Evolutionary conservation across 1,284 basidiomycete species (phyloP).

Genomic region (Melanopsichium pennsylvanicum): DNA sequence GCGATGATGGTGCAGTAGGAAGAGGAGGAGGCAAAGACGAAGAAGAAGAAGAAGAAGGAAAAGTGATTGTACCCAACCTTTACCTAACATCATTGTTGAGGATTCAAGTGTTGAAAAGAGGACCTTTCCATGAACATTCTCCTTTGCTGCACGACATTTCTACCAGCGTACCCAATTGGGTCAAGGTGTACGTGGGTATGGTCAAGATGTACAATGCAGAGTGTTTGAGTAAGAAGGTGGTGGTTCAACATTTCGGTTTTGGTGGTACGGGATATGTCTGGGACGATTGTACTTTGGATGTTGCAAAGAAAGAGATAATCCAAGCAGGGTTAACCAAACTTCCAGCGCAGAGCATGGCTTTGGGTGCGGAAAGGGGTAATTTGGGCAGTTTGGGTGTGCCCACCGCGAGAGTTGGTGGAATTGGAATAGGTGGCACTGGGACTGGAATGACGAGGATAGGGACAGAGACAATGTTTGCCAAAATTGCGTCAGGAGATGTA

Average conservation of each 20-base stretch:
- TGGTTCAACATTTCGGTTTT: slow-evolving; percentile 91
- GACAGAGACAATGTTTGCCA: not conserved
- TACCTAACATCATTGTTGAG: slow-evolving; percentile 74
- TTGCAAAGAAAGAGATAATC: not conserved
- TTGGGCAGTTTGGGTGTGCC: slow-evolving; percentile 39
- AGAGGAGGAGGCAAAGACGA: too few relatives aligned
- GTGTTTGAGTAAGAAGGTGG: slow-evolving; percentile 92
- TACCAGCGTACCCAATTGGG: slow-evolving; percentile 82
- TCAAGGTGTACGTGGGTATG: slow-evolving; percentile 86
- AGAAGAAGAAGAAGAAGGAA: not conserved
- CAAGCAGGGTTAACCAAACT: not conserved
- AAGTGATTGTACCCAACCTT: slow-evolving; percentile 48
- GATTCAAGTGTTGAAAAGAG: slow-evolving; percentile 55
- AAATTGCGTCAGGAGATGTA: not conserved
- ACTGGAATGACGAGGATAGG: not conserved
- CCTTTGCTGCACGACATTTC: slow-evolving; percentile 88
- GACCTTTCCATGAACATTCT: slow-evolving; percentile 59
- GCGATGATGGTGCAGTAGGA: too few relatives aligned
- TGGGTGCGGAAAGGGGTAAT: slow-evolving; percentile 28
- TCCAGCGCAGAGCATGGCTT: slow-evolving; percentile 21
- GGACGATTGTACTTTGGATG: not conserved
- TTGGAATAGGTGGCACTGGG: too few relatives aligned
- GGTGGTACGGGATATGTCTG: slow-evolving; percentile 68
- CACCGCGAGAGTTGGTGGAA: slow-evolving; percentile 1
- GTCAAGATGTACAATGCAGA: slow-evolving; percentile 98